Conservation (phyloP, 148 eudicot species). For the Agrostemma githago region DNA sequence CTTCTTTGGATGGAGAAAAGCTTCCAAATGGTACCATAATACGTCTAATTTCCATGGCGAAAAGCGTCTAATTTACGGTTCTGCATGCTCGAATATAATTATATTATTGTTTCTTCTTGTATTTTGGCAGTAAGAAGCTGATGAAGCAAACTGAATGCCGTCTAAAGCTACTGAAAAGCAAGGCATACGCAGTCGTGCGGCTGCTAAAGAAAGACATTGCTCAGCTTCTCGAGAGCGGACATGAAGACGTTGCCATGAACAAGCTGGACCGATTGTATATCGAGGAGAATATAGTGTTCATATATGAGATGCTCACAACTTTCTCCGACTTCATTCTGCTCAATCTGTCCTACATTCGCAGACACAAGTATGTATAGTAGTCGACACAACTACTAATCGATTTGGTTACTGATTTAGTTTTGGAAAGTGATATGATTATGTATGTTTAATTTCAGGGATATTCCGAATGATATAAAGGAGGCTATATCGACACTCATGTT, state of each 20-base stretch:
- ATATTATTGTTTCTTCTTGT: not conserved
- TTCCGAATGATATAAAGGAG: conserved; percentile 67
- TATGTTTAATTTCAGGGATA: conserved; percentile 40
- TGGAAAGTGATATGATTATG: too few species aligned
- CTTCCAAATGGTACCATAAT: conserved; percentile 63
- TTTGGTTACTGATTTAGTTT: not conserved
- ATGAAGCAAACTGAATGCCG: conserved; percentile 61
- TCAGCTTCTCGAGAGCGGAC: conserved; percentile 55
- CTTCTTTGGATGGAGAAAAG: conserved; percentile 82
- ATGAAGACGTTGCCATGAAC: conserved; percentile 44
- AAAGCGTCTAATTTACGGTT: not conserved
- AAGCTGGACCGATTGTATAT: conserved; percentile 57
- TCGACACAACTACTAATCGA: not conserved
- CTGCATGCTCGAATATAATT: not conserved
- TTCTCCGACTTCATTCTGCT: conserved; percentile 62
- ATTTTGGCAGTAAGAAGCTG: conserved; percentile 60
- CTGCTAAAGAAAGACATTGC: conserved; percentile 55
- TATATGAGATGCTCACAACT: conserved; percentile 53
- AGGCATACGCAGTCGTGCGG: conserved; percentile 43
- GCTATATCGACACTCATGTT: conserved; percentile 72
- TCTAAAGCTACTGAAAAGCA: conserved; percentile 57
- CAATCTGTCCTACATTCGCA: conserved; percentile 60
- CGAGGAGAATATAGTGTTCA: conserved; percentile 46
- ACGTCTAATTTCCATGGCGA: not conserved
- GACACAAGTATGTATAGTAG: conserved; percentile 42